Percentiles rank a stretch among this genome's conserved stretches.
Conservation (phyloP, 192 early-diverging fungal genomes). For the Thoreauomyces humboldtii region DNA sequence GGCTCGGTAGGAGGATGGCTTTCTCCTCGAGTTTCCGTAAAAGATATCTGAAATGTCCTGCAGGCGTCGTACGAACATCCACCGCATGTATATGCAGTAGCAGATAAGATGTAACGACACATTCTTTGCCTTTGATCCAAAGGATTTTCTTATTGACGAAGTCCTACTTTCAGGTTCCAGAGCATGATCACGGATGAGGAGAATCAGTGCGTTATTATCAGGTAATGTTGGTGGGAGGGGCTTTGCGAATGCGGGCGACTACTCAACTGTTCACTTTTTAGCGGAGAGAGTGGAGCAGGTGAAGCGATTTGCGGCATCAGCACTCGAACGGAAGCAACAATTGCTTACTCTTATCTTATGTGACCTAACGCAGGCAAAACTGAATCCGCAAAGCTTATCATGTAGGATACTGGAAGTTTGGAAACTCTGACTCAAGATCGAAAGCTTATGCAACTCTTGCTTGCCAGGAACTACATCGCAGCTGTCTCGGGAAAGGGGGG, state of each 20-base stretch:
- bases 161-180: conserved; percentile 55
- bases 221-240: conserved; percentile 43
- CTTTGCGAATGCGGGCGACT: no score
- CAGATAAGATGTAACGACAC: conserved; percentile 64
- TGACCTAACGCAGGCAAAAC: conserved; percentile 54
- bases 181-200: conserved; percentile 98
- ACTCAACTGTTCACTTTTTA: conserved; percentile 25
- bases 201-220: conserved; percentile 98
- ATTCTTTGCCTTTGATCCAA: neutral
- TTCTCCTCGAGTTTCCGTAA: no score
- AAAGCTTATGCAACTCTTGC: no score
- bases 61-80: conserved; percentile 66
- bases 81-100: conserved; percentile 98
- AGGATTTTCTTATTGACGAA: neutral
- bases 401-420: no score
- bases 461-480: conserved; percentile 99
- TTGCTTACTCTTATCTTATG: no score
- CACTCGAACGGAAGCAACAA: no score
- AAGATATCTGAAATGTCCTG: neutral
- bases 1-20: conserved; percentile 78
- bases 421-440: no score
- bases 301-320: no score
- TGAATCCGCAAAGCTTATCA: conserved; percentile 62
- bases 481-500: conserved; percentile 82
- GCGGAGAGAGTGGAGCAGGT: conserved; percentile 92